Base-by-base conservation (phyloP, 768 basidiomycete species). In the Holtermannia corniformis region DNA sequence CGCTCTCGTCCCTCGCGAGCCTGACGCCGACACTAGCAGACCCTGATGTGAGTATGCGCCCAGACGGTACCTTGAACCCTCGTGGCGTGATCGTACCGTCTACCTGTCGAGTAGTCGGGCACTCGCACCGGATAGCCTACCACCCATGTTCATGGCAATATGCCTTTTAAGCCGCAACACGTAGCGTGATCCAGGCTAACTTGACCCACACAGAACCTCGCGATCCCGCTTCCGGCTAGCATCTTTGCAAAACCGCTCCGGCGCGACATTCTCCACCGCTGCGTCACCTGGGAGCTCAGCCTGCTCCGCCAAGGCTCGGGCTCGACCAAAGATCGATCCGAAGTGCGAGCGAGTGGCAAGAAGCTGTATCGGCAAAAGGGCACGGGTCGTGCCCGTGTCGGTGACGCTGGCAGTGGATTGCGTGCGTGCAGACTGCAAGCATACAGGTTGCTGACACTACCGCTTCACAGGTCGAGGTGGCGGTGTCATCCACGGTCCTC, bases 351-450 rank as follows among this genome's bases (percentile, higher is more conserved):
- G 37, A 93, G 90, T 1, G 89, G 89, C 7, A 76, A 78, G 63
- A 99, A 99, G 75, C 81, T 97, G 53, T 81, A 84, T 37, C 83
- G 78, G 4, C 95, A 99, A 72, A 99, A 99, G 72, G 93, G 93
- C 7, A 80, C 82, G 14, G 93, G 95, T 55, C 78, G 73, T 60
- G 95, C 95, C 10, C 87, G 95, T 68, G 75, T 95, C 10, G 93
- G 92, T 44, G 89, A 91, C 62, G 81, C 77, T 1, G 86, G 88
- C 10, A 64, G 59, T 49, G 67, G 67, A 51, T 66, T 60, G 41
- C 64, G 72, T 73, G 48, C 55, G 72, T 72, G 11, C 3, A 19
- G 16, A 7, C 7, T 16, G 7, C 16, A 16, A 7, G 32, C 16
- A 37, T 37, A 47, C 14, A 19, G 23, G 14, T 13, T 10, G 16